Base-by-base conservation (phyloP, 2,329 filamentous ascomycete species). In the Verticillium klebahnii region DNA sequence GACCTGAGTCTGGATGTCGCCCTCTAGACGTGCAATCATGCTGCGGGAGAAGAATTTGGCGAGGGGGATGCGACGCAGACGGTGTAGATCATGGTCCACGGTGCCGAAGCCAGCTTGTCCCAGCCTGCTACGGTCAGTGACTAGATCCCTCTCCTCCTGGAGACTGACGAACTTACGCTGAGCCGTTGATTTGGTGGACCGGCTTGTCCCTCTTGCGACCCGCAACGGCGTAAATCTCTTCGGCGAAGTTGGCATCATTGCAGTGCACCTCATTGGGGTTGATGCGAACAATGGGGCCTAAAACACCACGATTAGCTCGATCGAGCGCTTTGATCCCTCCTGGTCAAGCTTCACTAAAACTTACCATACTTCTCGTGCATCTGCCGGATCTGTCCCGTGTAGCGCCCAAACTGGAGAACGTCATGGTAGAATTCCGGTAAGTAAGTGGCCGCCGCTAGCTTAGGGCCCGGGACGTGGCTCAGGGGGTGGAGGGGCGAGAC, bases 251-350 rank as follows among this genome's bases (percentile, higher is more conserved):
- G 0, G 69, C 69, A 57, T 77, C 73, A 9, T 66, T 68, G 66
- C 75, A 77, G 62, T 78, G 76, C 2, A 77, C 69, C 61, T 78
- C 75, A n/a, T 75, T 64, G 0, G 76, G 75, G 52, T 69, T 77
- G 50, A 78, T 77, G 7, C 76, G 69, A 7, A 78, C 71, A 36
- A 78, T 73, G 2, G 75, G 75, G 0, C 73, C 73, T 74, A 25
- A 1, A 29, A 2, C 14, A 15, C 19, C 17, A 6, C 19, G 8
- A 32, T 37, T 58, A 58, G 56, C 19, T 25, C 17, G 31, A 39
- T 29, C 14, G 25, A 32, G 54, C 31, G 25, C 54, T 59, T 45
- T 37, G 45, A 52, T 52, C 45, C 45, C 39, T 9, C 19, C 19
- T 9, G 19, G 3, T 15, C 5, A 8, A 5, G 45, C 45, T 23